Evolutionary conservation across 2,329 filamentous ascomycete genomes (phyloP).

Genomic region (Alternaria novae-zelandiae): DNA sequence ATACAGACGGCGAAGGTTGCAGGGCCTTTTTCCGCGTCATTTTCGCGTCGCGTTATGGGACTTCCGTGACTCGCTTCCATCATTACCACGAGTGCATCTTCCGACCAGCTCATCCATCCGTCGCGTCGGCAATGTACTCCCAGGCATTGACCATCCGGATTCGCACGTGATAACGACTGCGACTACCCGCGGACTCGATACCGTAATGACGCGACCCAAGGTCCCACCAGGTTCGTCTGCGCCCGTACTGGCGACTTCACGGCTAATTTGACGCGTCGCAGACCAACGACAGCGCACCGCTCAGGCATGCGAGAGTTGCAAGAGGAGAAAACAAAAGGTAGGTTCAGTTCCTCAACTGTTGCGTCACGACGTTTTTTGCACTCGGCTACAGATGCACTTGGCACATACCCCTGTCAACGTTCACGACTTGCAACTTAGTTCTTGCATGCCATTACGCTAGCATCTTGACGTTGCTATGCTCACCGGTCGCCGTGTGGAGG

Average conservation of each 20-base stretch:
- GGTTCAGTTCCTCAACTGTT: conserved; percentile 32
- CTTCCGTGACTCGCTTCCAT: conserved; percentile 18
- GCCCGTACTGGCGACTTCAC: conserved; percentile 7
- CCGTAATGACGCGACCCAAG: conserved; percentile 44
- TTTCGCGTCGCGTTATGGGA: conserved; percentile 2
- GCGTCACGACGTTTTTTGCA: neutral
- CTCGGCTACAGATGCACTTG: neutral
- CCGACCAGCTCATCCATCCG: conserved; percentile 37
- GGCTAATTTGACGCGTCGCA: conserved; percentile 59
- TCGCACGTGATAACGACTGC: conserved; percentile 28
- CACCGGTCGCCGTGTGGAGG: neutral
- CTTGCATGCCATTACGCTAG: neutral
- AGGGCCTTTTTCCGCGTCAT: conserved; percentile 6
- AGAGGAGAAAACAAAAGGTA: conserved; percentile 72
- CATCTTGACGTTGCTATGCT: neutral
- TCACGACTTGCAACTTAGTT: neutral
- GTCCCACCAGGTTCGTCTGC: conserved; percentile 40
- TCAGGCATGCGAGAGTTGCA: conserved; percentile 70
- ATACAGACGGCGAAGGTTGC: neutral
- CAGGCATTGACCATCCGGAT: conserved; percentile 13
- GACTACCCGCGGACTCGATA: conserved; percentile 12
- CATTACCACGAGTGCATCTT: conserved; percentile 29
- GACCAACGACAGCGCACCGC: conserved; percentile 69
- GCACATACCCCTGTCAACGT: neutral
- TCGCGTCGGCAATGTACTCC: conserved; percentile 29